A percentile compares a stretch with the other conserved stretches of the same genome.
These are phyloP conservation scores for Flaveria trinervia DNA, from an alignment of 129 eudicot species.

Conservation along the genomic window DNA sequence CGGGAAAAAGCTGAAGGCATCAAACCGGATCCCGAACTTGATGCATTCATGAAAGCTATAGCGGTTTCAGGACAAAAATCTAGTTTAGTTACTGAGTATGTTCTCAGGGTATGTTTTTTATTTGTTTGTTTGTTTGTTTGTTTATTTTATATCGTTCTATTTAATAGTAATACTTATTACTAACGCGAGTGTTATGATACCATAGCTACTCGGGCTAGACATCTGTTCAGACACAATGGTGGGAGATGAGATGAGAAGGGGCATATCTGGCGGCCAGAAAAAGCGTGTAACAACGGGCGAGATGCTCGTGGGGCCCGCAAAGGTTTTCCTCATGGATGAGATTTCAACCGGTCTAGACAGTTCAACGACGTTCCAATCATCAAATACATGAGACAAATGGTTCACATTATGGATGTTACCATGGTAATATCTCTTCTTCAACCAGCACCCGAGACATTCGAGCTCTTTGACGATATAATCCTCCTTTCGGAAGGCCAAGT, in stretches of 20 bases:
- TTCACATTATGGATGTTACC: conserved; percentile 71
- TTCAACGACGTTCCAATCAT: conserved; percentile 83
- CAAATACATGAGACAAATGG: conserved; percentile 81
- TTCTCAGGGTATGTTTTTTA: conserved; percentile 55
- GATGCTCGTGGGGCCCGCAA: conserved; percentile 85
- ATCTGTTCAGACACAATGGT: conserved; percentile 81
- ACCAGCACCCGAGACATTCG: conserved; percentile 88
- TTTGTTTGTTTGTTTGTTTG: neutral
- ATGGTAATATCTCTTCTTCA: conserved; percentile 84
- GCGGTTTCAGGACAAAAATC: conserved; percentile 69
- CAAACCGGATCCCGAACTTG: conserved; percentile 79
- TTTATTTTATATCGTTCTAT: neutral
- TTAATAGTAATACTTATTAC: neutral
- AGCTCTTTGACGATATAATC: conserved; percentile 75
- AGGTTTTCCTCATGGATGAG: conserved; percentile 83
- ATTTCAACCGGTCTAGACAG: conserved; percentile 90
- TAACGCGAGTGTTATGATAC: conserved; percentile 16
- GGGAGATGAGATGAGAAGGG: conserved; percentile 87
- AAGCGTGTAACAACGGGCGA: conserved; percentile 91
- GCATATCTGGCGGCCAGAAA: conserved; percentile 88
- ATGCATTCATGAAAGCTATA: conserved; percentile 82
- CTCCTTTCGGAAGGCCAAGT: conserved; percentile 78
- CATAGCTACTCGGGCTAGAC: conserved; percentile 74
- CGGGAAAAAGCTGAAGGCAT: conserved; percentile 68
- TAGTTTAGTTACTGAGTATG: conserved; percentile 72